Evolutionary conservation across 495 filamentous ascomycete species (phyloP).

Genomic region (Trichocladium uniseriatum): DNA sequence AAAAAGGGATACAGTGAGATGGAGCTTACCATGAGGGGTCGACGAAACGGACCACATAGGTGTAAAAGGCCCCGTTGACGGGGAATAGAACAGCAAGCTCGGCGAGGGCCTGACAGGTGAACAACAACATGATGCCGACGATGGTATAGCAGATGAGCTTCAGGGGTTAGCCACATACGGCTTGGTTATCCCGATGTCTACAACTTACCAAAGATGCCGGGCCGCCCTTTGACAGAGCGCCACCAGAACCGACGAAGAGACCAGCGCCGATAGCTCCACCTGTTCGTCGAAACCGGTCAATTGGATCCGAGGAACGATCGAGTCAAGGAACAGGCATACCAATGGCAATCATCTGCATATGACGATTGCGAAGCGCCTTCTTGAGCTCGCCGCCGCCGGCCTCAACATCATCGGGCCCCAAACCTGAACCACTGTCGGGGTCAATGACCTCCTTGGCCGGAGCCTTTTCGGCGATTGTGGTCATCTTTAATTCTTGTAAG

Average conservation of each 20-base stretch:
- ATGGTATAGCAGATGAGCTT: slow-evolving; percentile 46
- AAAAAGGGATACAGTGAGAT: neutral
- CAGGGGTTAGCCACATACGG: slow-evolving; percentile 41
- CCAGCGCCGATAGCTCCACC: slow-evolving; percentile 50
- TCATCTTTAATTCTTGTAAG: neutral
- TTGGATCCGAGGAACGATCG: neutral
- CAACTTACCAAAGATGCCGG: slow-evolving; percentile 42
- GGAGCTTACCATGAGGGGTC: slow-evolving; percentile 49
- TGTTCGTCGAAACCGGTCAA: slow-evolving; percentile 14
- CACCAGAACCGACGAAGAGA: slow-evolving; percentile 48
- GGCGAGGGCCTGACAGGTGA: slow-evolving; percentile 50
- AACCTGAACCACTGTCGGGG: slow-evolving; percentile 1
- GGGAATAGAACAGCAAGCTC: slow-evolving; percentile 61
- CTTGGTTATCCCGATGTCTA: slow-evolving; percentile 40
- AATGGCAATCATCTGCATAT: slow-evolving; percentile 73
- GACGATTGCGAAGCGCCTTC: slow-evolving; percentile 35
- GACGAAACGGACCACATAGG: slow-evolving; percentile 59
- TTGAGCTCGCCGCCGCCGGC: slow-evolving; percentile 22
- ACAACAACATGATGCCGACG: slow-evolving; percentile 37
- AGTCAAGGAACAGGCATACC: slow-evolving; percentile 29
- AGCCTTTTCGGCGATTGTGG: neutral
- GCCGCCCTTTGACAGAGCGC: slow-evolving; percentile 42
- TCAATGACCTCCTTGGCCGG: slow-evolving; percentile 1
- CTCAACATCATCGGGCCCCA: slow-evolving; percentile 21
- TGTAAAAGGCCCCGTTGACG: slow-evolving; percentile 47